Base-by-base conservation (phyloP, 2,329 filamentous ascomycete genomes). In the Venturia nashicola region DNA sequence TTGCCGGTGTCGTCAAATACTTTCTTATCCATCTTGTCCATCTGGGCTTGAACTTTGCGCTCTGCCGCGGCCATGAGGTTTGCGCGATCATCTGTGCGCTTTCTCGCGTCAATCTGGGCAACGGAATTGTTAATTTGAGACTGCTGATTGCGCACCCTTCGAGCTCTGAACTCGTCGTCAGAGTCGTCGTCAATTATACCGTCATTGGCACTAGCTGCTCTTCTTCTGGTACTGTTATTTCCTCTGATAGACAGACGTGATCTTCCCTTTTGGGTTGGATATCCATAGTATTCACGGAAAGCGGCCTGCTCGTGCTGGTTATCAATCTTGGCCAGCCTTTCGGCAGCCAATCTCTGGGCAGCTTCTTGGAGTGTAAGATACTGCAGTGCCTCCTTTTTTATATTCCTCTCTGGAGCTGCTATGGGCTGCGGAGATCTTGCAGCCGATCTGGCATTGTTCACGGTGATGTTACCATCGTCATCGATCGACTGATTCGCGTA, bases 311-410 rank as follows among this genome's bases (percentile, higher is more conserved):
- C 81, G 61, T 92, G 87, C 34, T 65, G 61, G 64, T 89, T 83
- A 48, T 93, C 85, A 65, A 97, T 84, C 71, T 88, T 93, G 5
- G 89, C 84, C 32, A 97, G 78, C 43, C 91, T 86, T 72, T 95
- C 89, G 65, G 92, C 86, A 0, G 93, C 92, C 63, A 94, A 83
- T 70, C 87, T 91, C 70, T 94, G 91, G 0, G 93, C 93, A 6
- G 89, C 87, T 70, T 96, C 91, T 71, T 97, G 91, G 1, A 97
- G 80, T 66, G 85, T 87, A 67, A 85, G 77, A 65, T 80, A 80
- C 36, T 74, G 73, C 72, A 80, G 71, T 5, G 79, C 79, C 66
- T 81, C 76, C 44, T 80, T 78, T 69, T 82, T 83, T 7, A 85
- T 76, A 64, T 83, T 80, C 5, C 69, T 70, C 23, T 72, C 72